Evolutionary conservation across 148 eudicot species (phyloP).

Genomic region (Silene conica): DNA sequence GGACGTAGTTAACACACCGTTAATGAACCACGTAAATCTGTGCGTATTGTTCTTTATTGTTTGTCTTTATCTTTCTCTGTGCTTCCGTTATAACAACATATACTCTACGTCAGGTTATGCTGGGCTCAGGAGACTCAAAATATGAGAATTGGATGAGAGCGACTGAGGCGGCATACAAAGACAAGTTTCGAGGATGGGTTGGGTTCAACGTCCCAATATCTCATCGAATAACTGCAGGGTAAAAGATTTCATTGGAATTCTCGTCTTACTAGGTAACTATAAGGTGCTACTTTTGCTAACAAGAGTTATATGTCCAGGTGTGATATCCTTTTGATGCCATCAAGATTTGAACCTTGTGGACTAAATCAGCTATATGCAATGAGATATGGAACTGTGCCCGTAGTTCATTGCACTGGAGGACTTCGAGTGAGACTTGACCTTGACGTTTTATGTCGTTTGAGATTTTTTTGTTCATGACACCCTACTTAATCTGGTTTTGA

Average conservation of each 20-base stretch:
- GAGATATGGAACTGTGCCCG: conserved; percentile 95
- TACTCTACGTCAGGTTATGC: conserved; percentile 64
- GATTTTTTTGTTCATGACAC: background rate
- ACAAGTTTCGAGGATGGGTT: conserved; percentile 93
- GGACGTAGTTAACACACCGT: too few relatives aligned
- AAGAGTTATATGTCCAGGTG: conserved; percentile 46
- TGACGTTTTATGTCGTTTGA: background rate
- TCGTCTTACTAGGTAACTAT: background rate
- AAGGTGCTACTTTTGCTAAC: conserved; percentile 6
- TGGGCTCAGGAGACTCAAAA: conserved; percentile 81
- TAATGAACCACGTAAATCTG: too few relatives aligned
- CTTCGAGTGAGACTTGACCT: conserved; percentile 57
- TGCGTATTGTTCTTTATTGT: too few relatives aligned
- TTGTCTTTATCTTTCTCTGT: too few relatives aligned
- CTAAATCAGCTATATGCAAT: conserved; percentile 94
- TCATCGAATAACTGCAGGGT: conserved; percentile 96
- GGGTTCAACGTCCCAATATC: conserved; percentile 95
- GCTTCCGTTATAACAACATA: too few relatives aligned
- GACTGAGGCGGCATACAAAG: conserved; percentile 48
- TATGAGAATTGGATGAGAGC: conserved; percentile 97
- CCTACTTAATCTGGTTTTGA: background rate
- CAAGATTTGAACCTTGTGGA: conserved; percentile 99
- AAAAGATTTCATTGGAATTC: conserved; percentile 17
- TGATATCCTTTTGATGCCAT: conserved; percentile 94
- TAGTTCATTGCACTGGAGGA: conserved; percentile 93